Evolutionary conservation across 192 early-diverging fungal genomes (phyloP), one percentile per base, ranked within the genome.

Genomic region (Coemansia erecta): DNA sequence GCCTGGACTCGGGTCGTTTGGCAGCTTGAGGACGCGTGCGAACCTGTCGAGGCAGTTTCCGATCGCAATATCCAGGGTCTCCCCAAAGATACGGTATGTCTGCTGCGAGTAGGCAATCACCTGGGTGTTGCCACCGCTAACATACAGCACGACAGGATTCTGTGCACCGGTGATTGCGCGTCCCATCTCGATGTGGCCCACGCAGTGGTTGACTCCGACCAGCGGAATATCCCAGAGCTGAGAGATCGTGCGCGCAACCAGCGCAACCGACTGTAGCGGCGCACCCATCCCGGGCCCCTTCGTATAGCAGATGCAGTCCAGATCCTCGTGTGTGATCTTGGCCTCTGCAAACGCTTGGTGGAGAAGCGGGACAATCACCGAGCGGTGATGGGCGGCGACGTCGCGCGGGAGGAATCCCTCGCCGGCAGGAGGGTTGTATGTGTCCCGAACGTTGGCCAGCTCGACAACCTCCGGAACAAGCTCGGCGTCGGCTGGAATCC

Each of bases 131-230:
- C 97, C 97, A 18, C 97, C 97, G 62, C 90, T 92, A 15, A 99
- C 97, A 68, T 99, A 99, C 0, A 99, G 81, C 15, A 99, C 93
- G 2, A 99, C 89, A 1, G 97, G 97, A 62, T 99, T 92, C 12
- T 87, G 51, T 0, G 97, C 97, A 17, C 89, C 91, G 17, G 97
- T 99, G 44, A 99, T 94, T 67, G 94, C 87, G 23, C 97, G 81
- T 4, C 97, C 97, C 97, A 99, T 99, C 77, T 99, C 97, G 61
- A 99, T 96, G 71, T 98, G 95, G 37, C 95, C 97, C 63, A 99
- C 86, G 75, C 97, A 99, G 68, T 99, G 97, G 66, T 99, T 99
- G 13, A 96, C 94, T 15, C 89, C 95, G 31, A 98, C 90, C 41
- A 99, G 81, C 33, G 95, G 94, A 61, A 91, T 90, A 14, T 86